phyloP scores from a whole-genome alignment of 2,329 filamentous ascomycete genomes.

The Macroventuria anomochaeta region DNA sequence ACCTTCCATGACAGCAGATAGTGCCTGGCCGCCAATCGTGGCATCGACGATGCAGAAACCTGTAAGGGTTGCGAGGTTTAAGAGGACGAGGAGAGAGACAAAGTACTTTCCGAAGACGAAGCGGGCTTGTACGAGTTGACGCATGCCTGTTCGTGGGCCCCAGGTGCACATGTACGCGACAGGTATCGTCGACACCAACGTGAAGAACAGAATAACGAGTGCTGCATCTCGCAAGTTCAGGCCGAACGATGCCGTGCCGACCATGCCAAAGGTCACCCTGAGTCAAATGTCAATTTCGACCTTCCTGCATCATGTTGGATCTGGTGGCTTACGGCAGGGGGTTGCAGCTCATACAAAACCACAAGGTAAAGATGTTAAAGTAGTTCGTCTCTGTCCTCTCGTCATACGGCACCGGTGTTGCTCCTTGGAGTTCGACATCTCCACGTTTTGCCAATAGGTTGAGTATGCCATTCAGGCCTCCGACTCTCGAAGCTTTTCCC shows the following conservation, averaged over 20 bases:
- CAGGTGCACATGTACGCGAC: conserved; percentile 65
- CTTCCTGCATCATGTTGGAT: neutral
- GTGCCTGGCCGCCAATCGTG: conserved; percentile 64
- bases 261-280: conserved; percentile 68
- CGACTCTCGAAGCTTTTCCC: conserved; percentile 13
- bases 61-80: conserved; percentile 68
- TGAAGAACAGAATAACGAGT: conserved; percentile 69
- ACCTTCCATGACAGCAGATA: conserved; percentile 44
- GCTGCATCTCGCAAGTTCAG: conserved; percentile 63
- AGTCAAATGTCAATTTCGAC: neutral
- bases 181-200: conserved; percentile 60
- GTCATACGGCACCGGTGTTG: conserved; percentile 63
- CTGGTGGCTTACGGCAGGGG: conserved; percentile 61
- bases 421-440: conserved; percentile 52
- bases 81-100: conserved; percentile 64
- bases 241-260: conserved; percentile 63
- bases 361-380: conserved; percentile 65
- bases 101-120: conserved; percentile 65
- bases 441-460: conserved; percentile 31
- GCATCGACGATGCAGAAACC: conserved; percentile 69
- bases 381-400: conserved; percentile 61
- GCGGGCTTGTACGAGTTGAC: conserved; percentile 70
- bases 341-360: conserved; percentile 65
- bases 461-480: conserved; percentile 25
- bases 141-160: conserved; percentile 68